Evolutionary conservation across 2,329 filamentous ascomycete species (phyloP), one percentile per base, ranked within the genome.

Genomic region (Escovopsis sp.): DNA sequence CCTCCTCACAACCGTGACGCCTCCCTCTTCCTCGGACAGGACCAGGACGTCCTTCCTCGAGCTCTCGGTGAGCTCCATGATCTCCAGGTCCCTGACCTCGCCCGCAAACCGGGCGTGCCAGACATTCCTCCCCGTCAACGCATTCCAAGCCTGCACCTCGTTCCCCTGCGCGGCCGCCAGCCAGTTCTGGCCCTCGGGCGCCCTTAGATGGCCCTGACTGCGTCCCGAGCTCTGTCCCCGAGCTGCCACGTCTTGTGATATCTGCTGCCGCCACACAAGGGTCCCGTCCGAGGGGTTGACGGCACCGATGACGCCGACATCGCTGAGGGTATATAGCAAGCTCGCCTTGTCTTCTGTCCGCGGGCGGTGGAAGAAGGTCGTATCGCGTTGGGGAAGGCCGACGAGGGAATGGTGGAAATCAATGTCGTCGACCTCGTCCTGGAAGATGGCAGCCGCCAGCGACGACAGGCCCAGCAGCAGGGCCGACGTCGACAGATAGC

Each of bases 291-390:
- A 80, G 2, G 90, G 90, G 48, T 94, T 92, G 32, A 96, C 70
- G 2, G 88, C 88, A 33, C 84, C 90, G 14, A 98, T 59, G 2
- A 94, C 72, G 27, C 77, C 75, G 33, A 86, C 70, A 39, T 94
- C 83, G 43, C 84, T 92, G 31, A 96, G 63, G 0, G 90, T 92
- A 56, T 94, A 98, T 35, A 98, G 69, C 27, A 98, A 68, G 36
- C 83, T 88, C 26, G 87, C 87, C 56, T 83, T 85, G 42, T 88
- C 87, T 46, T 78, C 73, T 42, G 73, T 69, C 49, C 80, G 71
- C 27, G 90, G 88, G 47, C 78, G 79, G 61, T 94, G 85, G 72
- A 96, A 96, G 70, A 96, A 92, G 47, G 88, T 94, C 41, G 84
- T 82, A 43, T 83, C 74, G 54, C 73, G 66, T 54, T 80, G 79